Conservation (phyloP, 768 basidiomycete species). For the Favolaschia claudopus region DNA sequence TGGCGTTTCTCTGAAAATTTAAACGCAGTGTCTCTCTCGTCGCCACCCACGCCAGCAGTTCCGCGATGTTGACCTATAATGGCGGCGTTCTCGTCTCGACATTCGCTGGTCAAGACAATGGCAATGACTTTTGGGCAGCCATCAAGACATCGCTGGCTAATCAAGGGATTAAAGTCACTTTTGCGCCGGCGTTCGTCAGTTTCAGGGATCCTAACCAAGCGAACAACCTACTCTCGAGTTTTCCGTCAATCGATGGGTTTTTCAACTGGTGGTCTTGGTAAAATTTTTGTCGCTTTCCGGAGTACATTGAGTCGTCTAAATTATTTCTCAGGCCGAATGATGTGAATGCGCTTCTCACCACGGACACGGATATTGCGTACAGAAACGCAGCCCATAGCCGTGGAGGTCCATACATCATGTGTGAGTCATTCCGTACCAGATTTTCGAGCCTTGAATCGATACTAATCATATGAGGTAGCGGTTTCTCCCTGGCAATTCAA, state of each 20-base stretch:
- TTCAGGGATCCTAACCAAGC: constrained; percentile 33
- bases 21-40: constrained; percentile 29
- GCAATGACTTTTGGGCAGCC: constrained; percentile 31
- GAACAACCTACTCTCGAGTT: constrained; percentile 28
- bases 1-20: too few relatives aligned
- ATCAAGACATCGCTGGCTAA: constrained; percentile 24
- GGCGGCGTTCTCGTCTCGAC: constrained; percentile 42
- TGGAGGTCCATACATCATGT: constrained; percentile 39
- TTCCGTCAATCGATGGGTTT: constrained; percentile 39
- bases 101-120: constrained; percentile 45
- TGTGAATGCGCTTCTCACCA: constrained; percentile 29
- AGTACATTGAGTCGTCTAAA: too few relatives aligned
- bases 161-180: constrained; percentile 36
- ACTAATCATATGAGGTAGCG: constrained; percentile 16
- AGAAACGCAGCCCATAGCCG: constrained; percentile 24
- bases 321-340: constrained; percentile 35
- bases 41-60: constrained; percentile 36
- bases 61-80: constrained; percentile 37
- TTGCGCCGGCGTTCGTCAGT: constrained; percentile 40
- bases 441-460: background rate
- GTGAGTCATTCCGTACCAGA: constrained; percentile 13
- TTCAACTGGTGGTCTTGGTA: constrained; percentile 46
- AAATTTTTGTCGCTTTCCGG: background rate
- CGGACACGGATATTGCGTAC: constrained; percentile 38
- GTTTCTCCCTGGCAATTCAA: constrained; percentile 38